Base-by-base conservation (phyloP, 306 rosid species). In the Trifolium fragiferum region DNA sequence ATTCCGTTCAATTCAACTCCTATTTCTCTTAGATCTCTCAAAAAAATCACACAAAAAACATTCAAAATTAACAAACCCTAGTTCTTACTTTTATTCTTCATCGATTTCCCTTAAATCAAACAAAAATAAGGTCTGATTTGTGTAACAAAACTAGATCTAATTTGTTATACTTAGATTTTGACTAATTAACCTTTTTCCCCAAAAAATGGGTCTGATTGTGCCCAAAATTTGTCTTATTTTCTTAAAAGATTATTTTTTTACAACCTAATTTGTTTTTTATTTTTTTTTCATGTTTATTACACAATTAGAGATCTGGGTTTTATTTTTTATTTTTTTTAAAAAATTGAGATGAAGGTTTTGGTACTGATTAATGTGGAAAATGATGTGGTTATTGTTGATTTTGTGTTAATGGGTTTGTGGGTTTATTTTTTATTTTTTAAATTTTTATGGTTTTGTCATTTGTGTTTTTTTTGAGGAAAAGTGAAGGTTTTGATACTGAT, bases 111-210 rank as follows among this genome's bases (percentile, higher is more conserved):
- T 7, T 10, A 37, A 37, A 37, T 37, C 40, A 7, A 37, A 37
- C 40, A 19, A 2, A 78, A 66, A 2, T 30, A 58, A 55, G 85
- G 81, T 84, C 76, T 38, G 81, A 75, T 78, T 51, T 46, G 8
- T 1, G 2, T 8, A 37, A 7, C 10, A 37, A 37, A 37, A 37
- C 40, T 37, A 8, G 40, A 37, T 37, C 40, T 38, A 35, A 58
- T 57, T 59, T 16, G 14, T 46, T 30, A 15, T 47, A 47, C 40
- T 18, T 13, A 33, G 40, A 23, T 35, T 80, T 20, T 14, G 55
- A 46, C 43, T 37, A 62, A 33, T 33, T 49, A 20, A 16, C 50
- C 16, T 4, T 44, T 44, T 44, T 2, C 40, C 7, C 8, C 8
- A 2, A 44, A 13, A 12, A 12, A 16, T 20, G 18, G 10, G 33